Evolutionary conservation across 176 grass and related monocot species (phyloP).

Genomic region (Luzula sylvatica): DNA sequence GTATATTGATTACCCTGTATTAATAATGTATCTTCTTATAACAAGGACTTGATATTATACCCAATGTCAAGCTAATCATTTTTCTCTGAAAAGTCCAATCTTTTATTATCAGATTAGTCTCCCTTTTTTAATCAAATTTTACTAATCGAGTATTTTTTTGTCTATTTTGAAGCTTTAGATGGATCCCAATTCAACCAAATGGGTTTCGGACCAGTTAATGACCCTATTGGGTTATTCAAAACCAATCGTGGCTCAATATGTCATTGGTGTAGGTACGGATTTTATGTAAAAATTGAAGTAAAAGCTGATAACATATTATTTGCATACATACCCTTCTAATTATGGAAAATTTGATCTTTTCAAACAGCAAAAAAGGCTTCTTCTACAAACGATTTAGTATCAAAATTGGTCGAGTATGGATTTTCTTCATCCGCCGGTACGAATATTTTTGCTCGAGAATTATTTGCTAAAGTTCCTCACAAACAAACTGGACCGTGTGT

Average conservation of each 20-base stretch:
- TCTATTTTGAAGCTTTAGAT: background rate
- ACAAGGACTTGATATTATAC: too few relatives aligned
- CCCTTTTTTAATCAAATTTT: too few relatives aligned
- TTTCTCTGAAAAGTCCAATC: too few relatives aligned
- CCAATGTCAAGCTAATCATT: too few relatives aligned
- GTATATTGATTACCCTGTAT: too few relatives aligned
- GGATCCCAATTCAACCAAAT: constrained; percentile 29
- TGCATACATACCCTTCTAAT: too few relatives aligned
- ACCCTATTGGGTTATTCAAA: constrained; percentile 58
- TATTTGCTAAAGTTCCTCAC: constrained; percentile 61
- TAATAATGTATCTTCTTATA: too few relatives aligned
- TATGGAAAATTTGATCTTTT: background rate
- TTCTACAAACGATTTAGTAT: constrained; percentile 38
- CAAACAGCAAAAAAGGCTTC: constrained; percentile 71
- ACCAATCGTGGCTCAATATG: constrained; percentile 49
- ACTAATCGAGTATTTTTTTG: too few relatives aligned
- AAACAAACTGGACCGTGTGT: constrained; percentile 48
- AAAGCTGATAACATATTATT: too few relatives aligned
- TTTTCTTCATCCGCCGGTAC: constrained; percentile 39
- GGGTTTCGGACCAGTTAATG: constrained; percentile 86
- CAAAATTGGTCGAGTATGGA: constrained; percentile 56
- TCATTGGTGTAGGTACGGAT: constrained; percentile 58
- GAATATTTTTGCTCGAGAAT: constrained; percentile 37
- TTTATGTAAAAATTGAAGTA: too few relatives aligned
- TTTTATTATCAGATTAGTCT: too few relatives aligned